Base-by-base conservation (phyloP, 495 filamentous ascomycete genomes). In the Aspergillus avenaceus region DNA sequence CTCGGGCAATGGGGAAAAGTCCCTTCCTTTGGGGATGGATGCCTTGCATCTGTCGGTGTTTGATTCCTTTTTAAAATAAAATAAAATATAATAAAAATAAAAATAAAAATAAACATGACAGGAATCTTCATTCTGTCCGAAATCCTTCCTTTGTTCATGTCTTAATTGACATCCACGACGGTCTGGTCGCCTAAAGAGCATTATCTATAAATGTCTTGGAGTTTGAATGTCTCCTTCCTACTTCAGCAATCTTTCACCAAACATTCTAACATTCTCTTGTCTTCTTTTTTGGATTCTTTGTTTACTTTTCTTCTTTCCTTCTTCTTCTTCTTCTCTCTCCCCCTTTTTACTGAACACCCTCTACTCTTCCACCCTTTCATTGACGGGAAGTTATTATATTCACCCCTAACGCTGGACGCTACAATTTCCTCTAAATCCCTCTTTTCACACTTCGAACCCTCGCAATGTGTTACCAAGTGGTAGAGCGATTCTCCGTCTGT, bases 401-500 rank as follows among this genome's bases (percentile, higher is more conserved):
- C 0, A 18, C n/a, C n/a, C 41, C 8, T 18, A 18, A 5, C 49
- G 46, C 38, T 34, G 52, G 40, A 44, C 45, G 49, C 47, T 19
- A 46, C 43, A 22, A 42, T 22, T 26, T 13, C 8, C 8, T 41
- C 38, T 31, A 24, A 14, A 38, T 23, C 25, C 26, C 14, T 31
- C 14, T 24, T 28, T n/a, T n/a, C n/a, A n/a, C n/a, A 24, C 22
- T 45, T 25, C 16, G 26, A 37, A 16, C 42, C 24, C 26, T 31
- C 64, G 77, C 31, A 50, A 90, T 90, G 86, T 90, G 86, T 61
- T 82, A 83, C 58, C 77, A 84, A 65, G 63, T 90, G 47, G 70
- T 86, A 59, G 86, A 90, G 59, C 82, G 83, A 38, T 92, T 86
- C 69, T 82, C 88, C 4, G 88, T 82, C 49, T 92, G 88, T 79